Conservation (phyloP, 345 rosid genomes). For the Citrus hindsii region DNA sequence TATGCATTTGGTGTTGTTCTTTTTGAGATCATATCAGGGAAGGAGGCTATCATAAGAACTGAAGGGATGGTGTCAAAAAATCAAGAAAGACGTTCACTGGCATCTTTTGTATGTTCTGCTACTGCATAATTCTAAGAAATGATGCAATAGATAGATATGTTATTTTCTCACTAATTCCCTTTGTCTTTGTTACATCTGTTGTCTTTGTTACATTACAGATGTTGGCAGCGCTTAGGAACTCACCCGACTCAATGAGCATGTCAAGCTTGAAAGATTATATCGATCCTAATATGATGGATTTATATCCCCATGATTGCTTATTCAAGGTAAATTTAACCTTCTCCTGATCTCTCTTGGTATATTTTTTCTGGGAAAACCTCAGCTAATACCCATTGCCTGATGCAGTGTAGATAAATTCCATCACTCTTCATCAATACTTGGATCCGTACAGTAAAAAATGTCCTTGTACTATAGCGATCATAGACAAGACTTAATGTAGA, state of each 20-base stretch:
- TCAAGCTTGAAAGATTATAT: slow-evolving; percentile 65
- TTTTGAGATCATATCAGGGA: slow-evolving; percentile 84
- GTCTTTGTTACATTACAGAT: slow-evolving; percentile 45
- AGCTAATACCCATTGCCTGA: neutral
- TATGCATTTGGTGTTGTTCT: slow-evolving; percentile 97
- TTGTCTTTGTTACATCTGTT: neutral
- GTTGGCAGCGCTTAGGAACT: slow-evolving; percentile 64
- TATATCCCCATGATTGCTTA: slow-evolving; percentile 92
- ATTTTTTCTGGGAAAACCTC: neutral
- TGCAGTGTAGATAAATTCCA: neutral
- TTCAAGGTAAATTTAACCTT: slow-evolving; percentile 56
- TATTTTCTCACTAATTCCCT: neutral
- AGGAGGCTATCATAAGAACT: slow-evolving; percentile 71
- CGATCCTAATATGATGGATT: slow-evolving; percentile 77
- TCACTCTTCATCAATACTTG: neutral
- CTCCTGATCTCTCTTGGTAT: neutral
- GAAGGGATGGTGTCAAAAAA: slow-evolving; percentile 57
- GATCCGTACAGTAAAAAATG: neutral
- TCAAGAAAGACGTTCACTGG: slow-evolving; percentile 83
- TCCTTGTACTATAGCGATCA: neutral
- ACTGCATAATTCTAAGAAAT: slow-evolving; percentile 1
- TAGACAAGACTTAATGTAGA: no score
- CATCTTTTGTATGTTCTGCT: slow-evolving; percentile 62
- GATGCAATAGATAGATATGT: neutral
- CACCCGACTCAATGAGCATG: slow-evolving; percentile 72